A percentile compares a stretch with the other conserved stretches of the same genome.
phyloP scores from a whole-genome alignment of 106 monocot species.

The Dendrobium huoshanense region DNA sequence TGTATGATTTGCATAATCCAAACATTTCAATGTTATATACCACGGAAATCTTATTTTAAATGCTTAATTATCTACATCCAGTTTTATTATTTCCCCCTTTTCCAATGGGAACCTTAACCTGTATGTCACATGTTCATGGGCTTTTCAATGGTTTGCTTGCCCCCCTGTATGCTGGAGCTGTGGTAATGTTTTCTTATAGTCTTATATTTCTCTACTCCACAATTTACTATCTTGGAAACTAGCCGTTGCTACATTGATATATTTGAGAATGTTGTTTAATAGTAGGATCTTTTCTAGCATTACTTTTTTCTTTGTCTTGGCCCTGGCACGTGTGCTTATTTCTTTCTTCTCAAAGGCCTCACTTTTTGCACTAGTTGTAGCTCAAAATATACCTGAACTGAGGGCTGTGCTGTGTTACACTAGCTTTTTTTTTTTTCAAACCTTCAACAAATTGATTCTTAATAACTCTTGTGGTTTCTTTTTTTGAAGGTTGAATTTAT shows the following conservation, averaged over 20 bases:
- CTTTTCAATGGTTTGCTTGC: conserved; percentile 94
- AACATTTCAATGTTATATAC: background rate
- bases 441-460: background rate
- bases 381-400: background rate
- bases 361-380: background rate
- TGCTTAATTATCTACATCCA: background rate
- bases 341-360: background rate
- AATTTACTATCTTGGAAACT: background rate
- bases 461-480: background rate
- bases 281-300: background rate
- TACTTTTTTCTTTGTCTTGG: background rate
- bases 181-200: conserved; percentile 38
- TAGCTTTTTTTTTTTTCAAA: background rate
- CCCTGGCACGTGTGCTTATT: background rate
- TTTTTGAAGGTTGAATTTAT: conserved; percentile 85
- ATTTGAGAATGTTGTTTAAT: background rate
- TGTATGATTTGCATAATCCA: background rate
- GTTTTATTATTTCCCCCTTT: conserved; percentile 9
- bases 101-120: conserved; percentile 58
- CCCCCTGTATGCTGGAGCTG: conserved; percentile 87
- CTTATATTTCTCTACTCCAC: background rate
- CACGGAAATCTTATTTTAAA: background rate
- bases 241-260: background rate
- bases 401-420: background rate
- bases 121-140: conserved; percentile 81